Evolutionary conservation across 2,329 filamentous ascomycete species (phyloP), one percentile per base, ranked within the genome.

Genomic region (Cladosporium sp.): DNA sequence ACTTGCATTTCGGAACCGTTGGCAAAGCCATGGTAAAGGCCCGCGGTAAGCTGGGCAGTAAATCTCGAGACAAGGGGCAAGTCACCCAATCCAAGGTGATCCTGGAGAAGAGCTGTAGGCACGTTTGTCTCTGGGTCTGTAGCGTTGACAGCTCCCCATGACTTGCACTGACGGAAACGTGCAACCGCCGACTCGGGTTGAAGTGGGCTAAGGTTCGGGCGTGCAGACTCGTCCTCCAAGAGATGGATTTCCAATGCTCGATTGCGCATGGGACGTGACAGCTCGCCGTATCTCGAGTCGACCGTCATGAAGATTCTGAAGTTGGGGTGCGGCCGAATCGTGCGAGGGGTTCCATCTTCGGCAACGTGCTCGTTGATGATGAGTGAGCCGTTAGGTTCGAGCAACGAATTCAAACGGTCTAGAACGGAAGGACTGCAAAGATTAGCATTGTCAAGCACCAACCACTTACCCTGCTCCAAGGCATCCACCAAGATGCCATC

Each of bases 261-360:
- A 69, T 98, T 98, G 51, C 94, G 79, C 93, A 98, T 98, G 0
- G 93, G 93, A 55, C 93, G 80, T 3, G 93, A 98, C 7, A 98
- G 76, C 67, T 98, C 93, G 15, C 93, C 94, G 66, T 95, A 88
- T 43, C 85, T 82, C 39, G 93, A 84, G 66, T 98, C 92, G 74
- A 95, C 86, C 0, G 92, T 97, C 65, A 98, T 73, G 69, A 98
- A 97, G 16, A 98, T 83, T 51, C 92, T 80, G 69, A 98, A 98
- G 53, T 89, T 80, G 0, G 85, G 78, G 70, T 97, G 91, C 12
- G 93, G 91, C 50, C 71, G 80, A 43, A 98, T 80, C 30, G 94
- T 72, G 50, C 88, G 82, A 9, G 91, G 86, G 60, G 88, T 83
- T 27, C 92, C 92, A 62, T 92, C 83, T 8, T 83, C 79, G 11